Evolutionary conservation across 2,329 filamentous ascomycete species (phyloP), one percentile per base, ranked within the genome.

Genomic region (Chalaropsis thielavioides): DNA sequence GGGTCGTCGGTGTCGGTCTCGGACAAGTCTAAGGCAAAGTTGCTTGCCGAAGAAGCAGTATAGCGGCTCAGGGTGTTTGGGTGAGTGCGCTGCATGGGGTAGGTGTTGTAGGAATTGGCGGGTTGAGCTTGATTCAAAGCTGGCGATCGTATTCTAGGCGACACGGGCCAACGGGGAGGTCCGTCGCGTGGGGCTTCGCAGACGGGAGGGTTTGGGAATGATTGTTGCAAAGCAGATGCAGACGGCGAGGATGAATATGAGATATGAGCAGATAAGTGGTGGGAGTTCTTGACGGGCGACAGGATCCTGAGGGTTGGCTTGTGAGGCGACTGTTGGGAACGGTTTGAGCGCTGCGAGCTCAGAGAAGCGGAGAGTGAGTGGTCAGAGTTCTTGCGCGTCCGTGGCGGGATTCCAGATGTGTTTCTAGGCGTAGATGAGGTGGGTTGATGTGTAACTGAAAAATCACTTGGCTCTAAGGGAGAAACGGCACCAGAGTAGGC

Each of bases 71-170:
- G 27, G 15, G 54, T 17, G 54, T 31, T n/a, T n/a, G 27, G 19
- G 22, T 46, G 62, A 6, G 40, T 60, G 24, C 43, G 38, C 24
- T 66, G 64, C 60, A 63, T 56, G 19, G 54, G 51, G 40, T 63
- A 66, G 35, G 59, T 31, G 27, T 44, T 58, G 51, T 66, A 63
- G 2, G 64, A 66, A 27, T 44, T 49, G 58, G 27, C 31, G 22
- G 35, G 31, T 22, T 64, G 61, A 11, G 31, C 24, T 24, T 56
- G 49, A 46, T 46, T 35, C 27, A 59, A 22, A n/a, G n/a, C 43
- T 31, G 64, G 89, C 7, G 89, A 91, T 72, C 86, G 88, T 68
- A 94, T 74, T 68, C 89, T 82, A 58, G 89, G 89, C 59, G 89
- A 92, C 68, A 87, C 76, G 31, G 89, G 88, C 88, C 89, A 92